phyloP scores from a whole-genome alignment of 2,329 filamentous ascomycete species.

The Akanthomyces lecanii region DNA sequence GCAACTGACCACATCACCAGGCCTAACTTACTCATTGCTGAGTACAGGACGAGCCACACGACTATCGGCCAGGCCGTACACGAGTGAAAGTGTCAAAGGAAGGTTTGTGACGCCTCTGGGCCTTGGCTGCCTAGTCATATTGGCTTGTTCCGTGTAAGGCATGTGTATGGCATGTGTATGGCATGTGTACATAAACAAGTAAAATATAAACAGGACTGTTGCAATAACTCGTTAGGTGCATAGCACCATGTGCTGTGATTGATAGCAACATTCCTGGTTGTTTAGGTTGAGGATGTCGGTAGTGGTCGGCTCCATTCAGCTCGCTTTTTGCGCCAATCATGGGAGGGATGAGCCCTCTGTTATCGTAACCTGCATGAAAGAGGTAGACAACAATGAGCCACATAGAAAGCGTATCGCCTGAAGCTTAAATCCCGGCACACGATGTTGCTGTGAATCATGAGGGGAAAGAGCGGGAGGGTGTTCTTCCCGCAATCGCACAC shows the following conservation, averaged over 20 bases:
- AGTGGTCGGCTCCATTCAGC: conserved; percentile 5
- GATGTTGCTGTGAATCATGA: background rate
- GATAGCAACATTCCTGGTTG: background rate
- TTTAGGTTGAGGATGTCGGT: background rate
- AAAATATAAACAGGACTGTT: conserved; percentile 3
- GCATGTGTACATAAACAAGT: background rate
- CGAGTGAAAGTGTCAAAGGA: background rate
- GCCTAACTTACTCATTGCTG: background rate
- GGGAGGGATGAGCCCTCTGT: background rate
- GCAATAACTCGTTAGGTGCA: background rate
- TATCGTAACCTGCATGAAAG: background rate
- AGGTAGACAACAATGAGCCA: background rate
- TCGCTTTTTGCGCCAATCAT: background rate
- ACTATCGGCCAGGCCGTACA: conserved; percentile 2
- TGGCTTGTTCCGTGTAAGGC: background rate
- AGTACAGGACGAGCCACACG: background rate
- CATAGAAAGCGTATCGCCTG: conserved; percentile 4
- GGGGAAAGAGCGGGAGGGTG: background rate
- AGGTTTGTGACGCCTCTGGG: background rate
- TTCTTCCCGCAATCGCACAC: background rate
- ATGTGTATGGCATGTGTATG: no score
- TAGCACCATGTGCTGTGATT: background rate
- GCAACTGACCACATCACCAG: conserved; percentile 10
- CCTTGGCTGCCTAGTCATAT: background rate
- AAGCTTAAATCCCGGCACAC: background rate